Evolutionary conservation across 352 stramenopile species (phyloP).

Genomic region (Phytophthora syringae): DNA sequence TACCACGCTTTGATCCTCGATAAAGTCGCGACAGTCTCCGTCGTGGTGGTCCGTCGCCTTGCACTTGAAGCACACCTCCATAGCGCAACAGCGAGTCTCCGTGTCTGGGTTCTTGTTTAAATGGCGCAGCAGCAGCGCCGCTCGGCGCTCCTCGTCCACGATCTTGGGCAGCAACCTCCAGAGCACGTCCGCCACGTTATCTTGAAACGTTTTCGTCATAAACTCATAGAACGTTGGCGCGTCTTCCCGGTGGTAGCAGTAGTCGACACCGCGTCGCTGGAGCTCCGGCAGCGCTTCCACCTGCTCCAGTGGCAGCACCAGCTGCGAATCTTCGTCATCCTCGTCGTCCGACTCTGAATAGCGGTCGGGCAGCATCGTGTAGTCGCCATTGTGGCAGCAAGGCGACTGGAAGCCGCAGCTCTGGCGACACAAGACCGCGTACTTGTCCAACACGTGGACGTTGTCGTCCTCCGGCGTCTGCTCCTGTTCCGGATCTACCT

Average conservation of each 20-base stretch:
- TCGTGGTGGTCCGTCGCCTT: conserved; percentile 54
- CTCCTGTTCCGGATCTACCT: neutral
- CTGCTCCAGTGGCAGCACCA: conserved; percentile 27
- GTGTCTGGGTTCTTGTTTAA: conserved; percentile 53
- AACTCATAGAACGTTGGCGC: conserved; percentile 43
- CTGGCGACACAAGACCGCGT: conserved; percentile 58
- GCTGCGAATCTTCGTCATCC: conserved; percentile 1
- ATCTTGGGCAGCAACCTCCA: conserved; percentile 47
- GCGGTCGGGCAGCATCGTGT: conserved; percentile 52
- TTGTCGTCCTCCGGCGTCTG: conserved; percentile 52
- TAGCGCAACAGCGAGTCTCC: conserved; percentile 53
- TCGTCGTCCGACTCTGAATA: conserved; percentile 13
- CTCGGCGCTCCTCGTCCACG: conserved; percentile 60
- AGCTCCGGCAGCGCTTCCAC: conserved; percentile 30
- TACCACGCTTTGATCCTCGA: conserved; percentile 56
- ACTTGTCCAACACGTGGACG: conserved; percentile 63
- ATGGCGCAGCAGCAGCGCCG: conserved; percentile 54
- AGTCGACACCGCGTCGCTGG: conserved; percentile 31
- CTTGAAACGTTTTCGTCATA: conserved; percentile 32
- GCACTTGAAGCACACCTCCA: conserved; percentile 68
- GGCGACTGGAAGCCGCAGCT: conserved; percentile 69
- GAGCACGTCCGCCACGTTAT: conserved; percentile 31
- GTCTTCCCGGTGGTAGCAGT: conserved; percentile 49
- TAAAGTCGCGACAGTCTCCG: conserved; percentile 60
- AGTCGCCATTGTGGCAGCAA: conserved; percentile 64